A percentile compares a stretch with the other conserved stretches of the same genome.
phyloP scores from a whole-genome alignment of 495 filamentous ascomycete species.

The Acidiella bohemica region DNA sequence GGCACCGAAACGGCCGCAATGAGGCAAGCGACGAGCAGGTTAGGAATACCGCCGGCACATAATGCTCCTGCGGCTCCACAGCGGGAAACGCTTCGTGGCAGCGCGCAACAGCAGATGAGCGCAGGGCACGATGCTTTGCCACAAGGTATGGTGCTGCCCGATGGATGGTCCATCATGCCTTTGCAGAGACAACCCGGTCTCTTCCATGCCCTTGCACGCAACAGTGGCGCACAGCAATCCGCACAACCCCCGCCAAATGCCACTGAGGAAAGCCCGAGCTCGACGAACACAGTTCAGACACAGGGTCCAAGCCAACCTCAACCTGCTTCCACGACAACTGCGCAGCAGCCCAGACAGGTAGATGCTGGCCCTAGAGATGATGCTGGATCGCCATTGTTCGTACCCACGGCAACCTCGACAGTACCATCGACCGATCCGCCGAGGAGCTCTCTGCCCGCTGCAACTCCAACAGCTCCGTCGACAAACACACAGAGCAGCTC shows the following conservation, averaged over 20 bases:
- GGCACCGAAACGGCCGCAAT: constrained; percentile 4
- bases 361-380: constrained; percentile 5
- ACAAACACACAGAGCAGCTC: background rate
- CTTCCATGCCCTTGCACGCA: background rate
- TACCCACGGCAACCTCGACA: constrained; percentile 3
- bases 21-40: constrained; percentile 1
- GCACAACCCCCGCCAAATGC: no score
- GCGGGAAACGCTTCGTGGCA: constrained; percentile 8
- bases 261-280: no score
- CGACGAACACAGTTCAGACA: no score
- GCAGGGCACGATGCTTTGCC: constrained; percentile 16
- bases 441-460: background rate
- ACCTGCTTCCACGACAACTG: background rate
- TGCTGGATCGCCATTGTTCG: constrained; percentile 13
- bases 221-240: no score
- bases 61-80: background rate
- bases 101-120: constrained; percentile 5
- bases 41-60: background rate
- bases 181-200: constrained; percentile 9
- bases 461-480: background rate
- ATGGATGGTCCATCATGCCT: constrained; percentile 22
- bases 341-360: background rate
- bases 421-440: background rate
- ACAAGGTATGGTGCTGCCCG: constrained; percentile 18
- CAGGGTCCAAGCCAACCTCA: no score